phyloP scores from a whole-genome alignment of 805 yeast genomes.

The Millerozyma acaciae region DNA sequence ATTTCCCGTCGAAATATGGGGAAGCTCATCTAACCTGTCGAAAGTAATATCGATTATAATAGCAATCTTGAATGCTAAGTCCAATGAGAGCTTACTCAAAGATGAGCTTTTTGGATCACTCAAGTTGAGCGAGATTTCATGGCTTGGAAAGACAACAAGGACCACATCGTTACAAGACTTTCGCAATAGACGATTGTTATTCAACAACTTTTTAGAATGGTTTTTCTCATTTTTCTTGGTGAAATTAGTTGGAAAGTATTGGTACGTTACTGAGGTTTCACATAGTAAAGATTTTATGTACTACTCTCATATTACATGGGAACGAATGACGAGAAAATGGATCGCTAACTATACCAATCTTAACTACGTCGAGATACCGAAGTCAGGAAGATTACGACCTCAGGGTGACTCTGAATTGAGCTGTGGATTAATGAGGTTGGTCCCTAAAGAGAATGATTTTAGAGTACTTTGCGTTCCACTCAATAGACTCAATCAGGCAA shows the following conservation, averaged over 20 bases:
- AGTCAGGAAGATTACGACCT: no score
- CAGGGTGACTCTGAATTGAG: no score
- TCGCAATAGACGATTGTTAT: constrained; percentile 28
- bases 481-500: background rate
- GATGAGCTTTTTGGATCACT: constrained; percentile 31
- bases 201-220: constrained; percentile 55
- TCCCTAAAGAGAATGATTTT: constrained; percentile 62
- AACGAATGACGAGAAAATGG: constrained; percentile 37
- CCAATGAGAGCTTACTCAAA: constrained; percentile 32
- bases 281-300: constrained; percentile 34
- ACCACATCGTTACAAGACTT: constrained; percentile 41
- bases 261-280: constrained; percentile 58
- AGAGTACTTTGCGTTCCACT: constrained; percentile 58
- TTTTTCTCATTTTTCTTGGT: constrained; percentile 45
- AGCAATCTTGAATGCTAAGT: constrained; percentile 31
- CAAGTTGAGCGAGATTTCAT: constrained; percentile 42
- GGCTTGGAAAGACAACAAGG: constrained; percentile 45
- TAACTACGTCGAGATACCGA: constrained; percentile 24
- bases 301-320: constrained; percentile 63
- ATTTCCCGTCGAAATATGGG: constrained; percentile 52
- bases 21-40: constrained; percentile 47
- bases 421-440: constrained; percentile 43
- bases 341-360: constrained; percentile 36
- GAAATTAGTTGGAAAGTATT: constrained; percentile 48
- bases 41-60: constrained; percentile 35